Base-by-base conservation (phyloP, 257 asterid species). In the Plectranthus barbatus region DNA sequence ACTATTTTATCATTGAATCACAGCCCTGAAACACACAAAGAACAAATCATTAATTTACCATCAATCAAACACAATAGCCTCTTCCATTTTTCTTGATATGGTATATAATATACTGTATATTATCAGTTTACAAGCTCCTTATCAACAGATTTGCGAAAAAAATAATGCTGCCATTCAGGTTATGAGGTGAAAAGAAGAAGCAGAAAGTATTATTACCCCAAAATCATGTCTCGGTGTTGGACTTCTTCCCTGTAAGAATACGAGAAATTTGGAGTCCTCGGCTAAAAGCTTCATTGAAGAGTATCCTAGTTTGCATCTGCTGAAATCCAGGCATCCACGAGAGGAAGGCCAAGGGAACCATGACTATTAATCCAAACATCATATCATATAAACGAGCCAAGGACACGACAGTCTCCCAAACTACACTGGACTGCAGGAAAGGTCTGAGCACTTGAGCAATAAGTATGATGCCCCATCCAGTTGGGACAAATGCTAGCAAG, bases 241-340 rank as follows among this genome's bases (percentile, higher is more conserved):
- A 60, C 37, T 80, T 80, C 76, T 92, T 92, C 67, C 95, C 97
- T 2, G 97, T 84, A 62, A 92, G 80, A 72, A 92, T 80, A 39
- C 90, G 87, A 44, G 98, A 92, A 56, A 92, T 92, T 64, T 92
- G 97, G 73, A 92, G 97, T 11, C 98, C 97, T 60, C 98, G 74
- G 70, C 98, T 92, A 76, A 87, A 87, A 58, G 87, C 97, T 68
- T 90, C 96, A 70, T 90, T 90, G 62, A 85, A 90, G 51, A 87
- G 76, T 49, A 85, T 87, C 87, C 95, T 83, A 7, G 96, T 90
- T 78, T 90, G 95, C 96, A 87, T 90, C 65, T 86, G 67, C 65
- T 90, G 95, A 68, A 87, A 87, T 42, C 97, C 95, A 66, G 98
- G 98, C 90, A 92, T 81, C 98, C 98, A 92, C 1, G 98, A 92